Base-by-base conservation (phyloP, 2,329 filamentous ascomycete genomes). In the Thyridium curvatum region DNA sequence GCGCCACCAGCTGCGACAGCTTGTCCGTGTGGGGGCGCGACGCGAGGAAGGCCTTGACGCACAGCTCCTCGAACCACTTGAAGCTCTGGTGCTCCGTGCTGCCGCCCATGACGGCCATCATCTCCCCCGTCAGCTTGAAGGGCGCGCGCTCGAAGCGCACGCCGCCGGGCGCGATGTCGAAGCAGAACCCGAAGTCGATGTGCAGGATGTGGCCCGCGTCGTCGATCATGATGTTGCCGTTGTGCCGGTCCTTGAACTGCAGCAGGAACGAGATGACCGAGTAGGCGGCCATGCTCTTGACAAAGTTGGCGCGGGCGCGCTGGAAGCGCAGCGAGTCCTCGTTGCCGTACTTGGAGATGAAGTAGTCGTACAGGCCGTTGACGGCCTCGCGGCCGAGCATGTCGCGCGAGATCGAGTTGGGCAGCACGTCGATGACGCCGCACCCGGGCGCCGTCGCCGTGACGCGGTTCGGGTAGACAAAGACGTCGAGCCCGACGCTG, bases 141-240 rank as follows among this genome's bases (percentile, higher is more conserved):
- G 93, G 93, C 0, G 93, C 93, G 17, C 93, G 84, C 69, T 99
- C 93, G 57, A 99, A 99, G 52, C 90, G 91, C 55, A 98, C 89
- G 43, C 94, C 93, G 35, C 93, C 93, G 0, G 93, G 93, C 2
- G 90, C 93, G 51, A 98, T 97, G 56, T 98, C 94, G 65, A 99
- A 98, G 67, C 91, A 97, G 75, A 98, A 99, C 9, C 93, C 93
- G 56, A 98, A 98, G 61, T 98, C 93, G 51, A 98, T 97, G 68
- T 98, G 93, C 39, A 98, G 77, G 54, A 98, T 95, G 64, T 98
- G 93, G 4, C 94, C 93, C 1, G 85, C 86, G 54, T 96, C 91
- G 60, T 98, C 91, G 46, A 98, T 82, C 94, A 98, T 98, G 69
- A 98, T 98, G 69, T 98, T 98, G 45, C 93, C 93, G 61, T 98